Conservation (phyloP, 2,329 filamentous ascomycete genomes). For the Alternaria tenuissima region DNA sequence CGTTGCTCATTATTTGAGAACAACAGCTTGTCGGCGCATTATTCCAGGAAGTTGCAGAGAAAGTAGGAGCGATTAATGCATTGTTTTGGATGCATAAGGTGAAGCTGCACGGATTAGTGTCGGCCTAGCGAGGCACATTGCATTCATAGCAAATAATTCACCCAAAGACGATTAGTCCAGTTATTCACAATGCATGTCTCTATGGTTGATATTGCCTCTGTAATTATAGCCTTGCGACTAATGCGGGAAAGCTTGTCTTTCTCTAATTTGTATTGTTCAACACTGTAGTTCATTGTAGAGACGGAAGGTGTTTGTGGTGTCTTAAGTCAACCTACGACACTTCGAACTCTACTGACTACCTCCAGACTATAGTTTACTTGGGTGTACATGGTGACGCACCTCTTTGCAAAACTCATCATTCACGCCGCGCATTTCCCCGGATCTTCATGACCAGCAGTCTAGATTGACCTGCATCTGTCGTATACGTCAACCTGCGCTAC, state of each 20-base stretch:
- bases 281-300: too few species aligned
- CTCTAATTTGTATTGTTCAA: not conserved
- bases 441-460: not conserved
- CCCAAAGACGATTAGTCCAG: not conserved
- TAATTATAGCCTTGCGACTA: not conserved
- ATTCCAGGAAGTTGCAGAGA: not conserved
- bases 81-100: not conserved
- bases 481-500: not conserved
- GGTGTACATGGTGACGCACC: not conserved
- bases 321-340: not conserved
- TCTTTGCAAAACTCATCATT: not conserved
- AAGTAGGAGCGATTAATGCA: not conserved
- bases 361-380: not conserved
- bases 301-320: not conserved
- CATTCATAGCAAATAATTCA: constrained; percentile 2
- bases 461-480: not conserved
- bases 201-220: not conserved
- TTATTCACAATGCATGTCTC: not conserved
- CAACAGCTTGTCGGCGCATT: not conserved
- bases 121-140: not conserved
- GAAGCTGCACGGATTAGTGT: not conserved
- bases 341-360: not conserved
- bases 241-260: not conserved
- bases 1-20: not conserved
- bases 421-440: not conserved